Conservation (phyloP, 345 rosid genomes). For the Euphorbia lathyris region DNA sequence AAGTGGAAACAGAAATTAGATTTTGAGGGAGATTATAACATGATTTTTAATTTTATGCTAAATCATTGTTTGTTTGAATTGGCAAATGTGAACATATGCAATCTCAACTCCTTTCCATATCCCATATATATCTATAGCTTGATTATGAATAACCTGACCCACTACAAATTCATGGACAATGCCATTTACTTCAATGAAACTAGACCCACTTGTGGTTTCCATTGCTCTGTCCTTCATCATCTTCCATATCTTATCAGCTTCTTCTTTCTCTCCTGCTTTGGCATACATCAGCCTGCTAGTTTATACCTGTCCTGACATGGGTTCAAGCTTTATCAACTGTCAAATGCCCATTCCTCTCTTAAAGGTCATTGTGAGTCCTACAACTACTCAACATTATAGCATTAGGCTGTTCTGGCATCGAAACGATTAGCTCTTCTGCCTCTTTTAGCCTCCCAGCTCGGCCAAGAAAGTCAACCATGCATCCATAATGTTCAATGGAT, state of each 20-base stretch:
- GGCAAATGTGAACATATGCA: neutral
- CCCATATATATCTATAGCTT: neutral
- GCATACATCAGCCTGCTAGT: slow-evolving; percentile 7
- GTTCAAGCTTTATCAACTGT: slow-evolving; percentile 8
- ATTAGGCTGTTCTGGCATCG: slow-evolving; percentile 9
- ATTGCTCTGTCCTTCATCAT: neutral
- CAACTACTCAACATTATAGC: slow-evolving; percentile 8
- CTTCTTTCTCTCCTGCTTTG: slow-evolving; percentile 5
- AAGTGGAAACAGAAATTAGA: no score
- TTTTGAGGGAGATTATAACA: no score
- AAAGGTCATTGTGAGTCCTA: slow-evolving; percentile 6
- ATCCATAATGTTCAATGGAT: slow-evolving; percentile 19
- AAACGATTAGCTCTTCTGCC: slow-evolving; percentile 13
- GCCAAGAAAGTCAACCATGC: slow-evolving; percentile 14
- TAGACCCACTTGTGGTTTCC: slow-evolving; percentile 12
- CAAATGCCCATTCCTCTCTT: slow-evolving; percentile 12
- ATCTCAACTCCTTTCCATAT: neutral
- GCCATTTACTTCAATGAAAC: slow-evolving; percentile 7
- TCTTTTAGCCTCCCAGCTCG: slow-evolving; percentile 10
- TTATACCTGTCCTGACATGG: slow-evolving; percentile 11
- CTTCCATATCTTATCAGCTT: slow-evolving; percentile 13
- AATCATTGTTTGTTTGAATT: no score
- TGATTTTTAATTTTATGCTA: no score
- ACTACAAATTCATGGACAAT: slow-evolving; percentile 10
- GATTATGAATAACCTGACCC: neutral